These are phyloP conservation scores for Gossypium mustelinum DNA, from an alignment of 345 rosid species.

Conservation along the genomic window DNA sequence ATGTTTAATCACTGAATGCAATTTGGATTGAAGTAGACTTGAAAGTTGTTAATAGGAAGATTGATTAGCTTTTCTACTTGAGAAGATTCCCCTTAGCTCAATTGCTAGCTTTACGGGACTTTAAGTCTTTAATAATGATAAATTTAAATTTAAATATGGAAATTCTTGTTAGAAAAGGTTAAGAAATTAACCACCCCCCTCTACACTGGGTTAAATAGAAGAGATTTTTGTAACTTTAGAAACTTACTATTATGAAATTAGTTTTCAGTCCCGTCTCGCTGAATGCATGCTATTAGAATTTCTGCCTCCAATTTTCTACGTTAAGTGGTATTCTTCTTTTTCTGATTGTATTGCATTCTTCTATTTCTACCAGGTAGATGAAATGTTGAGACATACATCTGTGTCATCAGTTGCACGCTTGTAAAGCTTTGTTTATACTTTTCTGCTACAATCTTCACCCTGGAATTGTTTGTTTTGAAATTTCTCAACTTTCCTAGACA, in stretches of 20 bases:
- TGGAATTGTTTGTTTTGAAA: too few species aligned
- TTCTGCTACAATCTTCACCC: background rate
- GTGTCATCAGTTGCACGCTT: slow-evolving; percentile 54
- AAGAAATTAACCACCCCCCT: background rate
- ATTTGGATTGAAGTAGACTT: too few species aligned
- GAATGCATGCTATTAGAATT: background rate
- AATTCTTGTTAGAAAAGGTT: background rate
- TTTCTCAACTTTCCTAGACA: too few species aligned
- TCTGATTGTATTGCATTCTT: background rate
- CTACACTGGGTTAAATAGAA: background rate
- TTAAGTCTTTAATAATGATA: too few species aligned
- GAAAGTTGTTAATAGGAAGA: too few species aligned
- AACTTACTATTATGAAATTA: background rate
- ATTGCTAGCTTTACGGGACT: too few species aligned
- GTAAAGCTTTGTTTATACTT: slow-evolving; percentile 36
- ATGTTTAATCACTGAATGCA: too few species aligned
- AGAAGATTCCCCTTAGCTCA: too few species aligned
- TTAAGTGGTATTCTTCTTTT: background rate
- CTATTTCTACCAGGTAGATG: slow-evolving; percentile 50
- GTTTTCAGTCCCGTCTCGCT: background rate
- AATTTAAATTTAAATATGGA: too few species aligned
- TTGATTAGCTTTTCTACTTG: too few species aligned
- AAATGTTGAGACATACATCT: slow-evolving; percentile 65
- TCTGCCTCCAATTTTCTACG: background rate
- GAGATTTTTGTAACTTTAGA: background rate